These are phyloP conservation scores for Uronychia setigera DNA, from an alignment of 73 alveolate species.

Conservation along the genomic window DNA sequence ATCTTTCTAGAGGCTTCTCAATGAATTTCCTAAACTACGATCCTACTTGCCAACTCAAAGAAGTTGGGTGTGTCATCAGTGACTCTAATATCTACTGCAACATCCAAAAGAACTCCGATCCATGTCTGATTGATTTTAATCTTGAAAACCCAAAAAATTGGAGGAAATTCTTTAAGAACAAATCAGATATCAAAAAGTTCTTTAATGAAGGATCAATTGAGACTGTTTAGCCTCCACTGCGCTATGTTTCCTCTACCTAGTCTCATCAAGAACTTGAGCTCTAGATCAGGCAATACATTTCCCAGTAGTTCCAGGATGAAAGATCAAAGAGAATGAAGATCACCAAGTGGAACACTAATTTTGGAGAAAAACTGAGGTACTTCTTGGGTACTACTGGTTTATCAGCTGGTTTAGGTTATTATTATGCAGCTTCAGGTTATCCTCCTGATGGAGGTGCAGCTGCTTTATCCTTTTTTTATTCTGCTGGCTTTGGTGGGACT, in stretches of 20 bases:
- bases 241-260: background rate
- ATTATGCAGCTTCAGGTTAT: too few relatives aligned
- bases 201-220: slow-evolving; percentile 71
- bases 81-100: slow-evolving; percentile 92
- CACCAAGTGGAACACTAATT: slow-evolving; percentile 52
- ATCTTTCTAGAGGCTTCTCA: slow-evolving; percentile 82
- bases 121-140: slow-evolving; percentile 89
- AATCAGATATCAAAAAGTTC: slow-evolving; percentile 50
- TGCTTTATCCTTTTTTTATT: background rate
- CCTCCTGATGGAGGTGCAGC: slow-evolving; percentile 1
- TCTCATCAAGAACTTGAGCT: background rate
- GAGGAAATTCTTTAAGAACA: slow-evolving; percentile 92
- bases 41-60: slow-evolving; percentile 88
- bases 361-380: slow-evolving; percentile 32
- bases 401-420: too few relatives aligned
- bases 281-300: slow-evolving; percentile 2
- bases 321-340: slow-evolving; percentile 20
- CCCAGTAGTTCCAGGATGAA: slow-evolving; percentile 8
- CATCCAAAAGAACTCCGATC: slow-evolving; percentile 84
- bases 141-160: slow-evolving; percentile 83
- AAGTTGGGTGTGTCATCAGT: slow-evolving; percentile 94
- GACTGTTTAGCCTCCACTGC: slow-evolving; percentile 78
- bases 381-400: too few relatives aligned
- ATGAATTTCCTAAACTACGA: slow-evolving; percentile 74
- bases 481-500: background rate